Conservation (phyloP, 495 filamentous ascomycete genomes). For the Penicillium flavigenum region DNA sequence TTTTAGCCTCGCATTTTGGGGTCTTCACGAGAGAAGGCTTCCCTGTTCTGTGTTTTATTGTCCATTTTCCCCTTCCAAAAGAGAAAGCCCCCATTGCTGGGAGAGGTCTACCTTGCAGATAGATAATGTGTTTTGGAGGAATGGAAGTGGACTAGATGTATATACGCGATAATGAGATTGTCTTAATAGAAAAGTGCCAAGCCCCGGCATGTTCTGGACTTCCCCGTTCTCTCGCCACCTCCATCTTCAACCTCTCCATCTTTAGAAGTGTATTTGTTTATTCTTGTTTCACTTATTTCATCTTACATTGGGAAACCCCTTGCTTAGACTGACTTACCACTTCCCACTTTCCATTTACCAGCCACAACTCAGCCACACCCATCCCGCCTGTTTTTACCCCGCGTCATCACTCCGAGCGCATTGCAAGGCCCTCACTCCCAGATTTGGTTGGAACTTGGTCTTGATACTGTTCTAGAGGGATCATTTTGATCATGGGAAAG, state of each 20-base stretch:
- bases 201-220: constrained; percentile 21
- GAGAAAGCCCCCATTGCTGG: background rate
- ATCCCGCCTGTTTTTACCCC: constrained; percentile 27
- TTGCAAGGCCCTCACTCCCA: constrained; percentile 2
- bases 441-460: constrained; percentile 12
- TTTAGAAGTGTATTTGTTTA: background rate
- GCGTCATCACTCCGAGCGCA: constrained; percentile 17
- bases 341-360: background rate
- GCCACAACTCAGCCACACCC: constrained; percentile 26
- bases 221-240: constrained; percentile 6
- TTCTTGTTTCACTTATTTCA: background rate
- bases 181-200: constrained; percentile 14
- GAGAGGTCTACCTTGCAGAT: constrained; percentile 4
- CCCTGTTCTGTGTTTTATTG: background rate
- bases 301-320: background rate
- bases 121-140: background rate
- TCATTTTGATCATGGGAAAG: constrained; percentile 42
- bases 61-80: background rate
- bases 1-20: constrained; percentile 9
- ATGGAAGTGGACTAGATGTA: constrained; percentile 1
- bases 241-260: constrained; percentile 4
- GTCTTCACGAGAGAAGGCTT: background rate
- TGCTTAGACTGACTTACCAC: background rate
- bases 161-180: constrained; percentile 6
- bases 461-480: constrained; percentile 3